Percentiles rank a stretch among this genome's conserved stretches.
phyloP scores from a whole-genome alignment of 306 rosid genomes.

The Spatholobus suberectus region DNA sequence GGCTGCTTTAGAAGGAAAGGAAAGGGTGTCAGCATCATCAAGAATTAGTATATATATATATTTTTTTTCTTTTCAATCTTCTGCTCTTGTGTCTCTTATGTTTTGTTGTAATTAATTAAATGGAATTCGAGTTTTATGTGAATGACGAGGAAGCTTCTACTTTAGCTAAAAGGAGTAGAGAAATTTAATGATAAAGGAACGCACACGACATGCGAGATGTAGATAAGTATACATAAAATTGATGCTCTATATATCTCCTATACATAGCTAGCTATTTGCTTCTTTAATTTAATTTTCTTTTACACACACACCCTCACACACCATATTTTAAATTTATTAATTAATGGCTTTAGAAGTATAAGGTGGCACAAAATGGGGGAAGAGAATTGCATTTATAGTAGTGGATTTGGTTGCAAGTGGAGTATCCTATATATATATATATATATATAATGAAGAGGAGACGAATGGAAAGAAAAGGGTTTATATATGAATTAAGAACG shows the following conservation, averaged over 20 bases:
- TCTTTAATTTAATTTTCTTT: neutral
- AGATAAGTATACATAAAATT: neutral
- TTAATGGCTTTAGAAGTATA: constrained; percentile 17
- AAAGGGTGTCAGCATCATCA: constrained; percentile 37
- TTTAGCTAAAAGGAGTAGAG: constrained; percentile 24
- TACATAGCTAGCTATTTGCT: neutral
- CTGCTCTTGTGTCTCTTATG: constrained; percentile 15
- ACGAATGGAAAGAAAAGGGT: neutral
- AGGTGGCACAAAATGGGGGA: neutral
- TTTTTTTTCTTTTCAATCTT: constrained; percentile 1
- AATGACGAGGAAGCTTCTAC: constrained; percentile 45
- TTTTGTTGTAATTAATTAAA: constrained; percentile 54
- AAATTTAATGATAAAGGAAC: neutral
- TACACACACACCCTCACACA: neutral
- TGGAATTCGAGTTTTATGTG: constrained; percentile 48
- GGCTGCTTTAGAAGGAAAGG: constrained; percentile 43
- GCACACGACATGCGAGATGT: neutral
- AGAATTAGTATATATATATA: constrained; percentile 3
- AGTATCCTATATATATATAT: constrained; percentile 14
- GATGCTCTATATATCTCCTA: neutral
- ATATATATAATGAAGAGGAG: constrained; percentile 23
- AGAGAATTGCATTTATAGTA: constrained; percentile 39
- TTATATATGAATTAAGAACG: neutral
- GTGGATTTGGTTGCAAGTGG: constrained; percentile 56
- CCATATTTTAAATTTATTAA: constrained; percentile 9